phyloP scores from a whole-genome alignment of 2,329 filamentous ascomycete species.

The Exophiala bonariae region DNA sequence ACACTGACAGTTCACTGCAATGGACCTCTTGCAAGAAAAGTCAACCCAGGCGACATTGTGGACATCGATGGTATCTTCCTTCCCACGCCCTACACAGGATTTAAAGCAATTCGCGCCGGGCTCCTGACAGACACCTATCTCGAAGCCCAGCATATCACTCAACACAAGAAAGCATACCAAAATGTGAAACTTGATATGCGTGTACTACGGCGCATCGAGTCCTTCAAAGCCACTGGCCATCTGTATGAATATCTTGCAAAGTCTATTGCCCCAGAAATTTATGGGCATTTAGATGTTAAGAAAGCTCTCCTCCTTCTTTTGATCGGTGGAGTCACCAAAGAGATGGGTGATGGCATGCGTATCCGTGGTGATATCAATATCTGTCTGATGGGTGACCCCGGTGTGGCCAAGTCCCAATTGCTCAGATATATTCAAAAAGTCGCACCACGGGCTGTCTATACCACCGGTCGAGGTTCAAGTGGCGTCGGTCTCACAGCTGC shows the following conservation, averaged over 20 bases:
- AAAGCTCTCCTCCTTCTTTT: slow-evolving; percentile 94
- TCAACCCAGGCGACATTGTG: slow-evolving; percentile 92
- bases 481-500: slow-evolving; percentile 80
- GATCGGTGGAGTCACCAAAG: slow-evolving; percentile 93
- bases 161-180: slow-evolving; percentile 98
- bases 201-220: slow-evolving; percentile 79
- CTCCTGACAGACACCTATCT: slow-evolving; percentile 97
- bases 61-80: slow-evolving; percentile 95
- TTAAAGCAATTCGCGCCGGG: slow-evolving; percentile 93
- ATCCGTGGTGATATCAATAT: slow-evolving; percentile 99
- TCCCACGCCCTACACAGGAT: slow-evolving; percentile 97
- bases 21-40: slow-evolving; percentile 77
- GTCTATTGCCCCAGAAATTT: slow-evolving; percentile 97
- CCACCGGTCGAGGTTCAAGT: slow-evolving; percentile 77
- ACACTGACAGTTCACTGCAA: slow-evolving; percentile 88
- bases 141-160: slow-evolving; percentile 87
- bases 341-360: slow-evolving; percentile 97
- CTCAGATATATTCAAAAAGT: slow-evolving; percentile 99
- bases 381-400: slow-evolving; percentile 97
- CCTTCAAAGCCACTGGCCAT: slow-evolving; percentile 80
- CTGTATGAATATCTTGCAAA: slow-evolving; percentile 94
- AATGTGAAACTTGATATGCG: slow-evolving; percentile 81
- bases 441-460: slow-evolving; percentile 86
- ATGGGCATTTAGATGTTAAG: slow-evolving; percentile 94
- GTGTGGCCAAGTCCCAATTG: slow-evolving; percentile 98